These are phyloP conservation scores for Parietaria judaica DNA, from an alignment of 306 rosid species.

Conservation along the genomic window DNA sequence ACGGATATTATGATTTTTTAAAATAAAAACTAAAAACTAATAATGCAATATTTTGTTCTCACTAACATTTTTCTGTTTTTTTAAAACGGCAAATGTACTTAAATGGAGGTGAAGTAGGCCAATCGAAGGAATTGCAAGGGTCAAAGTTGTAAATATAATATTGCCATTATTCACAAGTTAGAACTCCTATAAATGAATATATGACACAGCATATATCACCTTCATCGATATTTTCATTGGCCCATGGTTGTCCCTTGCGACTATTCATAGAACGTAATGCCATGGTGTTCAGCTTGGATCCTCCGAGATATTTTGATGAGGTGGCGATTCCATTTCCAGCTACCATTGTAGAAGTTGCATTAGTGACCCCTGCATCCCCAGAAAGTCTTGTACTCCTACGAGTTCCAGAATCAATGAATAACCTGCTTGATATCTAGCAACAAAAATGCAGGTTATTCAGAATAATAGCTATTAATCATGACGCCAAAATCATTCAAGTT, in stretches of 20 bases:
- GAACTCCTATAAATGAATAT: background rate
- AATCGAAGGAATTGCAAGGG: background rate
- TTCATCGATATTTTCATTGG: constrained; percentile 80
- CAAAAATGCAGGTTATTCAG: background rate
- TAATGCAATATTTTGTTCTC: too few species aligned
- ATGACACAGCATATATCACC: constrained; percentile 33
- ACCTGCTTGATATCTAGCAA: constrained; percentile 78
- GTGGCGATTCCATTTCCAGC: constrained; percentile 68
- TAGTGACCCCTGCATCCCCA: constrained; percentile 57
- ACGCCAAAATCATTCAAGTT: too few species aligned
- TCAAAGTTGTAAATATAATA: background rate
- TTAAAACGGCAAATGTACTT: too few species aligned
- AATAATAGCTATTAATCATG: background rate
- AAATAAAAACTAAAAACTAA: too few species aligned
- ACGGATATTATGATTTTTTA: too few species aligned
- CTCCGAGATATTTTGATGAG: constrained; percentile 78
- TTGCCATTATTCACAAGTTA: background rate
- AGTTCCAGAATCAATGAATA: constrained; percentile 88
- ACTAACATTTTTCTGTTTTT: too few species aligned
- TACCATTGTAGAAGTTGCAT: constrained; percentile 42
- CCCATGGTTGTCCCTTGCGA: constrained; percentile 81
- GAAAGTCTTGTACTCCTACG: constrained; percentile 86
- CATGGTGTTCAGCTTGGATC: constrained; percentile 64
- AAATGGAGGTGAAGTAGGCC: too few species aligned
- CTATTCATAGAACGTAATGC: constrained; percentile 58